Conservation (phyloP, 108 stramenopile genomes). For the Epithemia pelagica region DNA sequence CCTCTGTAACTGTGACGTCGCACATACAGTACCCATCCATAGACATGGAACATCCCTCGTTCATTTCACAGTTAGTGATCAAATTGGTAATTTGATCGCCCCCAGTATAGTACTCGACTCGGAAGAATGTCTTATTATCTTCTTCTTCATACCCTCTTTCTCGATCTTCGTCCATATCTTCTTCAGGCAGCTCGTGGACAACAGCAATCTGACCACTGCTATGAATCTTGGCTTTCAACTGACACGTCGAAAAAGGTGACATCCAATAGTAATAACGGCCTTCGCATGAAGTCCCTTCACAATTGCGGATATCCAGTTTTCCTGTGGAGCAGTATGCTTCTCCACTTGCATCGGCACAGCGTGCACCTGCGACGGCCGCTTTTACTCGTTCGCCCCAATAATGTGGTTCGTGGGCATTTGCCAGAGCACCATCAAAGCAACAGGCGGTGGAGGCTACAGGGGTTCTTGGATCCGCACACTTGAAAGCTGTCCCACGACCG, state of each 20-base stretch:
- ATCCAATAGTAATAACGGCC: background rate
- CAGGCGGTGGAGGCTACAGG: slow-evolving; percentile 14
- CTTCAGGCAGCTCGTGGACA: background rate
- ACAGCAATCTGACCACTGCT: background rate
- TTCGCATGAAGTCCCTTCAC: background rate
- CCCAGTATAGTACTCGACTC: slow-evolving; percentile 13
- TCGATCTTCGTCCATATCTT: background rate
- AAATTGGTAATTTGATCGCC: background rate
- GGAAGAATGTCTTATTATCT: slow-evolving; percentile 16
- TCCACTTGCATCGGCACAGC: background rate
- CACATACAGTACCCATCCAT: slow-evolving; percentile 20
- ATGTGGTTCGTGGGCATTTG: background rate
- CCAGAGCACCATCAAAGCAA: slow-evolving; percentile 9
- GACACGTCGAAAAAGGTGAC: background rate
- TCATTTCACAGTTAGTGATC: background rate
- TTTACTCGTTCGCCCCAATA: background rate
- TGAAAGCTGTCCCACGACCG: background rate
- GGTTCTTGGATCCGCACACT: slow-evolving; percentile 15
- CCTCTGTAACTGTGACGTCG: slow-evolving; percentile 16
- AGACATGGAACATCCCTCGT: background rate
- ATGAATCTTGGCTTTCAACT: slow-evolving; percentile 1
- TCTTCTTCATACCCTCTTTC: background rate
- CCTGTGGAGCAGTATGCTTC: background rate
- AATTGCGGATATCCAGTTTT: background rate
- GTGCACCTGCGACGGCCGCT: background rate